Evolutionary conservation across 768 basidiomycete genomes (phyloP), one percentile per base, ranked within the genome.

Genomic region (Rhodosporidiobolus odoratus): DNA sequence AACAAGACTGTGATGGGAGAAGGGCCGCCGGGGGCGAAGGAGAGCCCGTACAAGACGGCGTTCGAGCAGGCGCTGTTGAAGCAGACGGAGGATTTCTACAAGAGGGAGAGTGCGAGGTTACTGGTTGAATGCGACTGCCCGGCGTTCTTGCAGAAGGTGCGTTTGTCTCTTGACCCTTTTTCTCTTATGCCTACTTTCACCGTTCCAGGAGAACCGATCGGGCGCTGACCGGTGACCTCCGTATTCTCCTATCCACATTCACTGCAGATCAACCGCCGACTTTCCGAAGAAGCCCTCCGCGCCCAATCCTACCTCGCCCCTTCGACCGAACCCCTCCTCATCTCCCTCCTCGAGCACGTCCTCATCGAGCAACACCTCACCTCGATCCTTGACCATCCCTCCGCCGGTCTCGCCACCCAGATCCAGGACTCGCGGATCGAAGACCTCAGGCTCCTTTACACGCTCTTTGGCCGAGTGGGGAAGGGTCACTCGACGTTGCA

Each of bases 401-500:
- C 87, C 73, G 92, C 93, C 9, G 96, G 96, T 15, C 80, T 98
- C 57, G 87, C 93, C 73, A 81, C 81, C 25, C 93, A 98, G 91
- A 83, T 97, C 53, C 90, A 97, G 77, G 81, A 84, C 37, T 86
- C 90, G 77, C 89, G 88, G 78, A 79, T 85, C 23, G 84, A 87
- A 19, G 92, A 93, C 74, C 83, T 98, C 27, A 83, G 84, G 16
- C 86, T 92, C 8, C 78, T 99, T 52, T 96, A 89, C 80, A 83
- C 85, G 5, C 83, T 99, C 23, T 94, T 87, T 78, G 80, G 78
- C 4, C 84, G 83, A 78, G 88, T 93, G 19, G 83, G 86, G 2
- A 79, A 81, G 5, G 96, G 95, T 6, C 81, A 89, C 47, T 80
- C 84, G 4, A 83, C 80, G 35, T 80, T 99, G 15, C 86, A 86